Percentiles rank a stretch among this genome's conserved stretches.
Conservation (phyloP, 2,329 filamentous ascomycete species). For the Rutstroemia sp. region DNA sequence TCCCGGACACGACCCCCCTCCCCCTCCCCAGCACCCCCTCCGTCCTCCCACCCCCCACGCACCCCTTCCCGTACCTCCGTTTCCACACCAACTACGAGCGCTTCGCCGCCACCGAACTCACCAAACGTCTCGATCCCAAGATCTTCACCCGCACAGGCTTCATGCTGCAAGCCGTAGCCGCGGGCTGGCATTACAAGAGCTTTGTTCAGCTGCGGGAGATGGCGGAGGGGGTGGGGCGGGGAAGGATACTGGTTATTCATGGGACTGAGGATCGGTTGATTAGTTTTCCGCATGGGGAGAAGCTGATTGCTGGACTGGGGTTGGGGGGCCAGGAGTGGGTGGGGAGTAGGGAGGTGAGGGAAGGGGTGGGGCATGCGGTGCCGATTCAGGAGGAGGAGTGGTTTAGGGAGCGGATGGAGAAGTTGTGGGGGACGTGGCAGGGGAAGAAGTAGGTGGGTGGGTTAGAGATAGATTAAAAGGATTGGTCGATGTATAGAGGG, state of each 20-base stretch:
- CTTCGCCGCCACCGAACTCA: conserved; percentile 71
- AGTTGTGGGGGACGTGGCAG: neutral
- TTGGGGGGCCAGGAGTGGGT: conserved; percentile 41
- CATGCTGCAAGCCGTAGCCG: conserved; percentile 69
- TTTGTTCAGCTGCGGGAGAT: conserved; percentile 56
- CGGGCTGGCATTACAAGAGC: conserved; percentile 72
- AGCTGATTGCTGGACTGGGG: conserved; percentile 58
- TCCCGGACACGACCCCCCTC: conserved; percentile 46
- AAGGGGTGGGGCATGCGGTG: conserved; percentile 69
- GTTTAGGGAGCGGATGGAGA: conserved; percentile 46
- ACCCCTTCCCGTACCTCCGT: conserved; percentile 33
- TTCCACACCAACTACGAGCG: conserved; percentile 77
- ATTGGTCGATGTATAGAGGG: neutral
- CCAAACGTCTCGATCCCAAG: conserved; percentile 55
- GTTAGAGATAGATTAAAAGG: neutral
- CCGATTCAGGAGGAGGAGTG: conserved; percentile 63
- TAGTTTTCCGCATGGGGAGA: conserved; percentile 58
- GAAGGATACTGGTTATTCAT: conserved; percentile 50
- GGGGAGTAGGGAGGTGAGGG: conserved; percentile 52
- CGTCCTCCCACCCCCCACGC: conserved; percentile 28
- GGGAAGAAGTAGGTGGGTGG: neutral
- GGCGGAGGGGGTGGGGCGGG: conserved; percentile 60
- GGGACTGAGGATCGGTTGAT: conserved; percentile 76
- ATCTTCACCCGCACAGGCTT: conserved; percentile 62
- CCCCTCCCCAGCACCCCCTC: conserved; percentile 38